Evolutionary conservation across 495 filamentous ascomycete genomes (phyloP).

Genomic region (Hyphodiscus hymeniophilus): DNA sequence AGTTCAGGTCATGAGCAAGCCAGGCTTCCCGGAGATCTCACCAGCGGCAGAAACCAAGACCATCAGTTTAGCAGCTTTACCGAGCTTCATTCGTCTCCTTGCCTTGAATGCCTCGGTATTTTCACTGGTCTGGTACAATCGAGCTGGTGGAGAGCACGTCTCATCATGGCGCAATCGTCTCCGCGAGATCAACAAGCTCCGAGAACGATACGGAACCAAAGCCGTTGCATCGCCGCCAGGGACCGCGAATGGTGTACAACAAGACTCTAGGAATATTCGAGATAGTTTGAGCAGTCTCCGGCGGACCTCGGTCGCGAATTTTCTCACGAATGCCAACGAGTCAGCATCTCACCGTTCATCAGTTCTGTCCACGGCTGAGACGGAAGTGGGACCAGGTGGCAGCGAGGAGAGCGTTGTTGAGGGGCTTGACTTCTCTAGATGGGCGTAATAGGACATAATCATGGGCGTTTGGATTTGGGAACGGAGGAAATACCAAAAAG

Average conservation of each 20-base stretch:
- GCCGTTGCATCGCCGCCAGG: constrained; percentile 29
- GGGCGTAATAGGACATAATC: constrained; percentile 29
- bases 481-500: constrained; percentile 10
- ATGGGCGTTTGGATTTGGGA: not conserved
- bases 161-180: constrained; percentile 86
- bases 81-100: constrained; percentile 81
- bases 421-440: constrained; percentile 53
- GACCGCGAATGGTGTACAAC: constrained; percentile 22
- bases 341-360: constrained; percentile 41
- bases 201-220: constrained; percentile 47
- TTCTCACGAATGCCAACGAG: constrained; percentile 41
- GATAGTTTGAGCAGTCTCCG: constrained; percentile 43
- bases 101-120: constrained; percentile 93
- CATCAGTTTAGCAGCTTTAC: constrained; percentile 67
- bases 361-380: constrained; percentile 42
- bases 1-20: constrained; percentile 75
- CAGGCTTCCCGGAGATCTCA: constrained; percentile 83
- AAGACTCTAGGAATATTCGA: constrained; percentile 31
- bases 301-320: constrained; percentile 45
- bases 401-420: constrained; percentile 43
- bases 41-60: constrained; percentile 82
- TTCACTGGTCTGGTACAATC: constrained; percentile 74
- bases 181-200: constrained; percentile 71
- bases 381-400: constrained; percentile 31
- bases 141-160: constrained; percentile 73